A percentile compares a stretch with the other conserved stretches of the same genome.
phyloP scores from a whole-genome alignment of 2,329 filamentous ascomycete genomes.

The Diplodia seriata region DNA sequence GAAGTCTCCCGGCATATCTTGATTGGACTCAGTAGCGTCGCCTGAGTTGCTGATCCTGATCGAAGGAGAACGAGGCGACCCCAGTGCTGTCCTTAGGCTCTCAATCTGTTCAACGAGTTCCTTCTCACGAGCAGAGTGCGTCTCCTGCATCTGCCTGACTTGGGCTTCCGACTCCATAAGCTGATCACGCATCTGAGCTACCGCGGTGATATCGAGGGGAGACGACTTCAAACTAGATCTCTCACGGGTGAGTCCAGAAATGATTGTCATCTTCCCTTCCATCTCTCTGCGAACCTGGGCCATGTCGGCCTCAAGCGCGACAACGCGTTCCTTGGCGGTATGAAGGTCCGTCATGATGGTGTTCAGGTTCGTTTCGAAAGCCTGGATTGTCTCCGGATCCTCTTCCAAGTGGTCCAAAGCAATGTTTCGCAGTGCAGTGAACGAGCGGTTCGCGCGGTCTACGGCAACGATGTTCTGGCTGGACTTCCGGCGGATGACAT shows the following conservation, averaged over 20 bases:
- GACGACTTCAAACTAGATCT: constrained; percentile 85
- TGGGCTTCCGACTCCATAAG: constrained; percentile 83
- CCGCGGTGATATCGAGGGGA: constrained; percentile 88
- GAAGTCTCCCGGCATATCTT: constrained; percentile 48
- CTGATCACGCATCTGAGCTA: constrained; percentile 86
- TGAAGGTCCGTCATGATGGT: constrained; percentile 93
- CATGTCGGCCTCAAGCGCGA: constrained; percentile 86
- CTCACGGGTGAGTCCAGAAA: constrained; percentile 91
- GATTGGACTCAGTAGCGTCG: not conserved
- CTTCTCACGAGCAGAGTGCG: constrained; percentile 75
- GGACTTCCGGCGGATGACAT: constrained; percentile 91
- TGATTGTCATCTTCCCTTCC: constrained; percentile 95
- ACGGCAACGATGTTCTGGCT: constrained; percentile 87
- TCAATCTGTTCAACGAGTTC: constrained; percentile 76
- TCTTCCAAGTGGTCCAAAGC: constrained; percentile 84
- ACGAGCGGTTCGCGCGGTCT: constrained; percentile 89
- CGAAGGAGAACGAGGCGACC: constrained; percentile 37
- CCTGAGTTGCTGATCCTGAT: constrained; percentile 17
- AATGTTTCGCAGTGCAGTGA: constrained; percentile 87
- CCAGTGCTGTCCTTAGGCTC: constrained; percentile 65
- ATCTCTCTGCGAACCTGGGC: constrained; percentile 89
- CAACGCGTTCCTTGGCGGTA: constrained; percentile 83
- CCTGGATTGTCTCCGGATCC: constrained; percentile 84
- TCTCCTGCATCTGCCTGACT: constrained; percentile 74
- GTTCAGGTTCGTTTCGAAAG: constrained; percentile 90